phyloP scores from a whole-genome alignment of 176 grass and related monocot species.

The Tuctoria greenei region DNA sequence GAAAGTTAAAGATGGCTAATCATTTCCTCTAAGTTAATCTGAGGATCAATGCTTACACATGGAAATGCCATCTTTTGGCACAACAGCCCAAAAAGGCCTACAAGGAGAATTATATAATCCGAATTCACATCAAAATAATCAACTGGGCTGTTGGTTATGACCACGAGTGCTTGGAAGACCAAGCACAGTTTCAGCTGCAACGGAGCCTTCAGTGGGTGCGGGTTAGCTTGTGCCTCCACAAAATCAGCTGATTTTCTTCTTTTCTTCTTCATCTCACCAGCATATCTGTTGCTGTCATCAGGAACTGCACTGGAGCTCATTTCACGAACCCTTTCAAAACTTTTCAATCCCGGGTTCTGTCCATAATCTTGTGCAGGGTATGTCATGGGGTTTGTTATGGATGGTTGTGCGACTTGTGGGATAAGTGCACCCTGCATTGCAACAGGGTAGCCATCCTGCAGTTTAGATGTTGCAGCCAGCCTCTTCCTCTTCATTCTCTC shows the following conservation, averaged over 20 bases:
- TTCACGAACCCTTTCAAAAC: conserved; percentile 43
- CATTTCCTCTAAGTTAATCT: conserved; percentile 14
- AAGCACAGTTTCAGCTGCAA: conserved; percentile 40
- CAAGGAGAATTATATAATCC: conserved; percentile 23
- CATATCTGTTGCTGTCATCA: conserved; percentile 39
- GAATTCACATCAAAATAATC: conserved; percentile 20
- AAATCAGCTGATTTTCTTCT: conserved; percentile 54
- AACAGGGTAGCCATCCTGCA: conserved; percentile 42
- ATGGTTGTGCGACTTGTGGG: conserved; percentile 31
- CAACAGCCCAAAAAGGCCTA: conserved; percentile 22
- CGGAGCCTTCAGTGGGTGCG: conserved; percentile 30
- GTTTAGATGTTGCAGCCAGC: conserved; percentile 44
- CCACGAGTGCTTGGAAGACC: conserved; percentile 35
- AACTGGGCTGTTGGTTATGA: conserved; percentile 52
- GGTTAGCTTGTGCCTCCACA: conserved; percentile 52
- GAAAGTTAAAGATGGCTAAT: conserved; percentile 29
- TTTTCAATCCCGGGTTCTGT: conserved; percentile 50
- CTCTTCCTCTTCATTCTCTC: conserved; percentile 85
- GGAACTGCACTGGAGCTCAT: conserved; percentile 15
- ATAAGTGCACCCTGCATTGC: conserved; percentile 39
- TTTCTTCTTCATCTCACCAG: conserved; percentile 60
- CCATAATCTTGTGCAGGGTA: conserved; percentile 46
- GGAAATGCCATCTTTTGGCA: conserved; percentile 16
- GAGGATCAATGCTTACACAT: not conserved
- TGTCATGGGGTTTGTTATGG: conserved; percentile 30